Base-by-base conservation (phyloP, 768 basidiomycete species). In the Kwoniella europaea region DNA sequence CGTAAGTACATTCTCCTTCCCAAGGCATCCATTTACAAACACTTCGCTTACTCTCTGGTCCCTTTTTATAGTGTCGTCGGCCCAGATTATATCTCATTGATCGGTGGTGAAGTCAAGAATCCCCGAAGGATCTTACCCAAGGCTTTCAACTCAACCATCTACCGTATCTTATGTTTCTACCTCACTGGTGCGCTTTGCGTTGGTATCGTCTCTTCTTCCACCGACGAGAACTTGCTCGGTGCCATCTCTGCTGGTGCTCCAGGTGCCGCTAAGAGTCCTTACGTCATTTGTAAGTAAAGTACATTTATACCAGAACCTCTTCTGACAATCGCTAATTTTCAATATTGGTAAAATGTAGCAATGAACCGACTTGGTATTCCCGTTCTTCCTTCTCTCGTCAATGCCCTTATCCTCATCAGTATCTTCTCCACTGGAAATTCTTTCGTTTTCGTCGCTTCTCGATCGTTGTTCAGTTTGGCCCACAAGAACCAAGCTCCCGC, bases 61-160 rank as follows among this genome's bases (percentile, higher is more conserved):
- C 61, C 60, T 20, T 16, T 18, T 16, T 20, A n/a, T 53, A 70
- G 68, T 18, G 53, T 74, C 56, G 74, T 67, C 58, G 74, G 74
- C 7, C 74, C 74, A 3, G 74, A 76, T 16, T 76, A 73, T 61
- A 73, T 76, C 63, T 72, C 74, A 5, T 55, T 71, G 15, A 62
- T 72, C 12, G 64, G 54, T 27, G 73, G 73, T n/a, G 76, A 74
- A 46, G 68, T 71, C 43, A 68, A 69, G 65, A 69, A 73, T 56
- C 76, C 73, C 56, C 66, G 74, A 44, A 60, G 71, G 56, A 64
- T 75, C 50, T 35, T 76, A 12, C 75, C 74, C 6, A 68, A 60
- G n/a, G 74, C 73, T 15, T 74, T 74, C 75, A 74, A 74, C 43
- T 60, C 70, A 15, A 72, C 63, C 43, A 68, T 72, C 59, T 76